Evolutionary conservation across 129 eudicot genomes (phyloP).

Genomic region (Flaveria bidentis): DNA sequence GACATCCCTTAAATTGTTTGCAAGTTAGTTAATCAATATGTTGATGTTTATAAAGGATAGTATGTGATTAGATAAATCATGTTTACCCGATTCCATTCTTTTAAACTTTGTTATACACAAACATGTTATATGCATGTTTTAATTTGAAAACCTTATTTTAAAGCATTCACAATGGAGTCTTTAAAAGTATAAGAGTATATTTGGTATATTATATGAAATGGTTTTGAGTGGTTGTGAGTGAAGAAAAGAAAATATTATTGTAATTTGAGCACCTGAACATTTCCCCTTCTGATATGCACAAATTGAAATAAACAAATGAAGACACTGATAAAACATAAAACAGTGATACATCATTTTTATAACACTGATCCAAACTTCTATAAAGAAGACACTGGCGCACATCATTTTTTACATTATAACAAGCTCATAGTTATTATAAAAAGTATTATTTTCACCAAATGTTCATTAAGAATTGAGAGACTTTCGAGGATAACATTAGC

Average conservation of each 20-base stretch:
- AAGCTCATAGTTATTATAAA: background rate
- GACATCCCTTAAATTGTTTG: no score
- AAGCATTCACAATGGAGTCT: no score
- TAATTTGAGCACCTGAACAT: no score
- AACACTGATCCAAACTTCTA: background rate
- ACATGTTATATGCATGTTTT: background rate
- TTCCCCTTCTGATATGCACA: slow-evolving; percentile 75
- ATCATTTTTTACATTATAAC: background rate
- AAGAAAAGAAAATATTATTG: no score
- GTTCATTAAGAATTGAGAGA: background rate
- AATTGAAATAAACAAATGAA: background rate
- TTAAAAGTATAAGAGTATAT: no score
- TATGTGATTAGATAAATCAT: no score
- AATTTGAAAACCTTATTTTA: background rate
- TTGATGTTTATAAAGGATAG: no score
- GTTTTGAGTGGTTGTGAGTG: no score
- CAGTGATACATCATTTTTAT: background rate
- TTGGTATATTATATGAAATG: no score
- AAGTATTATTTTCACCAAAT: background rate
- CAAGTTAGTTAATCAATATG: no score
- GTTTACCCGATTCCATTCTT: no score
- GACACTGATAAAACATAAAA: background rate
- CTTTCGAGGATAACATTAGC: background rate
- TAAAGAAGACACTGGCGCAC: background rate
- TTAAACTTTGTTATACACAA: background rate